Conservation (phyloP, 495 filamentous ascomycete species). For the Lasiosphaeria hispida region DNA sequence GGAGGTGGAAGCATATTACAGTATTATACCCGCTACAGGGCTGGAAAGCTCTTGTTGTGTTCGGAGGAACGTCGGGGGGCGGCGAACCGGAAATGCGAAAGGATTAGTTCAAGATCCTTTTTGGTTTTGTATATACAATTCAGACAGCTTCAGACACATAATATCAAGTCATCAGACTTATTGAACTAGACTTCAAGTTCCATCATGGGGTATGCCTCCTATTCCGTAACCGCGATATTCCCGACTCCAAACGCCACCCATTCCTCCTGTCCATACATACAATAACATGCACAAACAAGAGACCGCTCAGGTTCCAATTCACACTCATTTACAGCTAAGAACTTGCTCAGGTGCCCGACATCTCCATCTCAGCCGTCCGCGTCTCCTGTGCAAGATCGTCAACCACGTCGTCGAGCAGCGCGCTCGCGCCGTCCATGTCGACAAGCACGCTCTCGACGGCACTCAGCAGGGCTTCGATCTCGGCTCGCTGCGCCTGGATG, state of each 20-base stretch:
- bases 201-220: too few relatives aligned
- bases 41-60: not conserved
- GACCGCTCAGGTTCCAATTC: constrained; percentile 9
- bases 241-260: too few relatives aligned
- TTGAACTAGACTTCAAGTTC: too few relatives aligned
- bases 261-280: too few relatives aligned
- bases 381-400: constrained; percentile 49
- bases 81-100: not conserved
- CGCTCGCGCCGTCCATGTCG: constrained; percentile 67
- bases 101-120: too few relatives aligned
- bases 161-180: too few relatives aligned
- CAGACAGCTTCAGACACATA: too few relatives aligned
- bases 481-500: constrained; percentile 64
- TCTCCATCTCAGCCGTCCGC: constrained; percentile 44
- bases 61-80: not conserved
- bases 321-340: not conserved
- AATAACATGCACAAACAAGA: too few relatives aligned
- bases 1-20: constrained; percentile 1
- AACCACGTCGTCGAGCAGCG: constrained; percentile 42
- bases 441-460: constrained; percentile 64
- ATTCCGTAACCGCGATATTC: too few relatives aligned
- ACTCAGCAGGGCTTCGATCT: constrained; percentile 67
- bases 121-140: too few relatives aligned
- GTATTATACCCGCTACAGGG: not conserved
- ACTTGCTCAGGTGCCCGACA: too few relatives aligned